Percentiles rank a stretch among this genome's conserved stretches.
Evolutionary conservation across 805 yeast genomes (phyloP).

Genomic region (Yamadazyma olivae): DNA sequence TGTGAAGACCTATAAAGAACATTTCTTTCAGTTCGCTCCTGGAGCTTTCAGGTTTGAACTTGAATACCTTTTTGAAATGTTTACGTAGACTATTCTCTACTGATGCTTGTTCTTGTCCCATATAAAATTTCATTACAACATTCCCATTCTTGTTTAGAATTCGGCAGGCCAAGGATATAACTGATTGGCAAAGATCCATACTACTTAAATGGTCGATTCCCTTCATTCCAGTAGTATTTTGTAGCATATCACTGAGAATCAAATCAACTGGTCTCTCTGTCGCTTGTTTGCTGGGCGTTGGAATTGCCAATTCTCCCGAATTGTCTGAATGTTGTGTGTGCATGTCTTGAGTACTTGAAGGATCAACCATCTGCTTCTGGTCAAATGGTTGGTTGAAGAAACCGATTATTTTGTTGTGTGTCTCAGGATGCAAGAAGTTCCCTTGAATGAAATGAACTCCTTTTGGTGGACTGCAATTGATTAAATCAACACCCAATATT

Average conservation of each 20-base stretch:
- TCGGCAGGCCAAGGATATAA: conserved; percentile 69
- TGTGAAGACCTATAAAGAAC: conserved; percentile 74
- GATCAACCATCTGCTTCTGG: not conserved
- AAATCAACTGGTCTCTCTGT: conserved; percentile 22
- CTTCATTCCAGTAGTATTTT: conserved; percentile 81
- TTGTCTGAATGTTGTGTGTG: not conserved
- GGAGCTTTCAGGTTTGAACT: conserved; percentile 80
- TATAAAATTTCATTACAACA: conserved; percentile 78
- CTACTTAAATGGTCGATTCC: conserved; percentile 81
- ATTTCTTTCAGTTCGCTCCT: conserved; percentile 78
- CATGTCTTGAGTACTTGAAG: not conserved
- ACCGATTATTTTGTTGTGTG: conserved; percentile 56
- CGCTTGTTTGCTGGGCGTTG: not conserved
- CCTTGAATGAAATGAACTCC: conserved; percentile 40
- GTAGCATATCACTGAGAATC: conserved; percentile 83
- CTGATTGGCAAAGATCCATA: conserved; percentile 92
- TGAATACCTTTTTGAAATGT: conserved; percentile 60
- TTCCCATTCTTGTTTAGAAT: conserved; percentile 68
- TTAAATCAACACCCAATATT: conserved; percentile 69
- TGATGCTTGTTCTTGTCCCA: conserved; percentile 73
- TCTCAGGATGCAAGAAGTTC: conserved; percentile 36
- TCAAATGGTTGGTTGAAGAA: conserved; percentile 31
- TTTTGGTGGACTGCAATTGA: conserved; percentile 32
- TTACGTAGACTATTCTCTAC: conserved; percentile 57
- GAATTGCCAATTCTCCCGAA: not conserved